Evolutionary conservation across 2,329 filamentous ascomycete genomes (phyloP).

Genomic region (Botryotinia globosa): DNA sequence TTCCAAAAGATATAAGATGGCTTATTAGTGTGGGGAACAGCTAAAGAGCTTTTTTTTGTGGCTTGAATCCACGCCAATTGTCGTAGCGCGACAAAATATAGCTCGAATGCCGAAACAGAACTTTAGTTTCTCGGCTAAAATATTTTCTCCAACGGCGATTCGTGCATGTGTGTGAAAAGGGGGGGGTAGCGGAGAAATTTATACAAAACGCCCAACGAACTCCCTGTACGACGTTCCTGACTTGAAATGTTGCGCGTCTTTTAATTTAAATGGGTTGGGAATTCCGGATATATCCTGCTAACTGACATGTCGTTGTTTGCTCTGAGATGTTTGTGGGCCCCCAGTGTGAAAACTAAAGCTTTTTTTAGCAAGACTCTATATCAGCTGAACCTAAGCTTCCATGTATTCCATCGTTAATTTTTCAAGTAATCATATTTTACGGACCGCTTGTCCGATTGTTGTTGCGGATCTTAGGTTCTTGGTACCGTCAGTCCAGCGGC

Average conservation of each 20-base stretch:
- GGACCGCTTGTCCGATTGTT: slow-evolving; percentile 9
- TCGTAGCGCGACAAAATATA: background rate
- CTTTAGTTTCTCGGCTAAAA: background rate
- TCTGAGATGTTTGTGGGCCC: background rate
- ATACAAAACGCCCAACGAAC: background rate
- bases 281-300: background rate
- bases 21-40: background rate
- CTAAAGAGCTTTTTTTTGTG: background rate
- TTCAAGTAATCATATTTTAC: background rate
- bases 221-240: background rate
- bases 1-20: background rate
- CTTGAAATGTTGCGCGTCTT: background rate
- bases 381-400: background rate
- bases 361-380: background rate
- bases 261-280: background rate
- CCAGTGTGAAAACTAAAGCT: background rate
- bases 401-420: background rate
- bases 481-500: slow-evolving; percentile 15
- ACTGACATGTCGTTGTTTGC: background rate
- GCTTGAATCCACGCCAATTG: background rate
- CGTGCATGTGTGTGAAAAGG: background rate
- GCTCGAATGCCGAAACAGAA: background rate
- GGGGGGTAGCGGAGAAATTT: slow-evolving; percentile 3
- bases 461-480: slow-evolving; percentile 4
- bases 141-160: background rate